Base-by-base conservation (phyloP, 352 stramenopile species). In the Peronosclerospora sorghi region DNA sequence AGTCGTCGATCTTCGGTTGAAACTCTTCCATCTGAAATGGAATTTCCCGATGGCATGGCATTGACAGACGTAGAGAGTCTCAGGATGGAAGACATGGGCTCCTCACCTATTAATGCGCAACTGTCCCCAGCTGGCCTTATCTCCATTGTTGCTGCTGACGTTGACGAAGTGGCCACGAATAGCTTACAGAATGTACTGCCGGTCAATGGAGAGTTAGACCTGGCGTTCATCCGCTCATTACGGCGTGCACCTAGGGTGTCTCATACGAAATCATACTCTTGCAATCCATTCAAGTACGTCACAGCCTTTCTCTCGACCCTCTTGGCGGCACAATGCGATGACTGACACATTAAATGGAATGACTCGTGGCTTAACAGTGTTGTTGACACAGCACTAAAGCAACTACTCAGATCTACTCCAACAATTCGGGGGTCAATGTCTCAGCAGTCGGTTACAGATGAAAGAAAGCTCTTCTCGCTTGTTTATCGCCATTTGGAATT, bases 131-230 rank as follows among this genome's bases (percentile, higher is more conserved):
- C 73, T 8, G 78, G 78, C 0, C 61, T 90, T 24, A 90, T 90
- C 41, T 90, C 78, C 5, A 87, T 90, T 41, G 78, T 74, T 32
- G 78, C 78, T 3, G 78, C 78, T 2, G 78, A 90, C 44, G 85
- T 90, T 36, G 78, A 90, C 45, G 72, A 90, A 38, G 73, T 73
- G 5, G 45, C 62, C 23, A 60, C 48, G 2, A 65, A 64, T 14
- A 48, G 45, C 27, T 60, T 44, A 37, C 51, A 65, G 20, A 52
- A 65, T 23, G 28, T 51, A 29, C 58, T 24, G 29, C 56, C 59
- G 10, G 40, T 58, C 18, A 70, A 73, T 41, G 60, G 65, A 2
- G 67, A 82, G 12, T 48, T 88, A 32, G 73, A 88, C 43, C 65
- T 69, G 50, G 72, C 70, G 10, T 77, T 81, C 51, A 77, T 88